phyloP scores from a whole-genome alignment of 495 filamentous ascomycete genomes.

The Xanthoparmelia taractica region DNA sequence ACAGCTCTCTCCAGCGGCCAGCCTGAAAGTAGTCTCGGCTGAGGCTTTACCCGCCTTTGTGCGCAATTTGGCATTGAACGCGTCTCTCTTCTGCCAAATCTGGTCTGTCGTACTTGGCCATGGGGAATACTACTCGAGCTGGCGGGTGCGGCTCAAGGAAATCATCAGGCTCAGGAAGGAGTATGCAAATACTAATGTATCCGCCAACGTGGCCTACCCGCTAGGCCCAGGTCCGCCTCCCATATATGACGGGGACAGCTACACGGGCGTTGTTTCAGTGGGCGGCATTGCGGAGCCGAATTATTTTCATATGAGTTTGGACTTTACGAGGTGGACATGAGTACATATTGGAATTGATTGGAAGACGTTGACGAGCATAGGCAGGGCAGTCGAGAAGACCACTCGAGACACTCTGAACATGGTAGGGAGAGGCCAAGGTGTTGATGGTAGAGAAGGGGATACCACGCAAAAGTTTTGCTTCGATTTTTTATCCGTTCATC shows the following conservation, averaged over 20 bases:
- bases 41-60: slow-evolving; percentile 76
- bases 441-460: background rate
- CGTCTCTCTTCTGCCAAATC: slow-evolving; percentile 83
- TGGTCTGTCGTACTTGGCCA: slow-evolving; percentile 66
- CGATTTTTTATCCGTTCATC: background rate
- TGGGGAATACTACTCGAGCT: slow-evolving; percentile 80
- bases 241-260: slow-evolving; percentile 21
- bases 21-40: slow-evolving; percentile 77
- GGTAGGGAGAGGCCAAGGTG: background rate
- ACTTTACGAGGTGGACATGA: slow-evolving; percentile 52
- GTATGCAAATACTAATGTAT: slow-evolving; percentile 26
- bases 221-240: slow-evolving; percentile 15
- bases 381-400: background rate
- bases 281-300: slow-evolving; percentile 46
- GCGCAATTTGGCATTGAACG: slow-evolving; percentile 84
- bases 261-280: slow-evolving; percentile 35
- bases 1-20: slow-evolving; percentile 77
- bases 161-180: slow-evolving; percentile 73
- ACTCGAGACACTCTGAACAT: background rate
- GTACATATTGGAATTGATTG: slow-evolving; percentile 13
- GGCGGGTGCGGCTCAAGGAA: slow-evolving; percentile 77
- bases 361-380: background rate
- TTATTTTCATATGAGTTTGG: slow-evolving; percentile 45
- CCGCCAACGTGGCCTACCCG: slow-evolving; percentile 24
- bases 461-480: slow-evolving; percentile 5